Base-by-base conservation (phyloP, 2,329 filamentous ascomycete genomes). In the Aureobasidium musti region DNA sequence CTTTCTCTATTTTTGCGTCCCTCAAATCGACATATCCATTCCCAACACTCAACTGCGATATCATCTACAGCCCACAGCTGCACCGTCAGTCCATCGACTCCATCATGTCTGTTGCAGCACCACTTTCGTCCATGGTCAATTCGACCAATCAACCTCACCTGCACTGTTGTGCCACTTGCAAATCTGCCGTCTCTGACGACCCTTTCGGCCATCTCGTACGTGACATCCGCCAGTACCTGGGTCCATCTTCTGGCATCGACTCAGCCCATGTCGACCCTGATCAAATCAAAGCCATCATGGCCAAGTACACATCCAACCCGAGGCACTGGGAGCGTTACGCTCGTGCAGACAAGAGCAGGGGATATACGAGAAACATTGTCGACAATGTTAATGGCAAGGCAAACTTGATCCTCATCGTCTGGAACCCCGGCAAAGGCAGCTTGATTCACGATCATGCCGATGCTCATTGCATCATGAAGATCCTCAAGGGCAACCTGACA, bases 381-480 rank as follows among this genome's bases (percentile, higher is more conserved):
- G 91, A 96, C 73, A 89, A 92, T 75, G 91, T 92, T 2, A 97
- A 97, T 72, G 92, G 87, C 67, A 91, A 91, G 77, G 88, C 87
- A 73, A 91, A 91, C 73, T 77, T 91, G 90, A 85, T 96, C 69
- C 86, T 97, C 56, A 86, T 97, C 47, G 92, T 96, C 45, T 97
- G 93, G 93, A 89, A 88, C 19, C 92, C 93, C 0, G 90, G 90
- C 61, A 91, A 91, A 79, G 86, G 86, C 43, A 94, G 90, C 72
- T 89, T 90, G 13, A 92, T 97, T 74, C 93, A 97, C 75, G 93
- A 97, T 67, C 81, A 83, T 71, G 79, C 80, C 50, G 91, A 94
- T 69, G 91, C 92, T 45, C 93, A 97, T 77, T 97, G 93, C 78
- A 82, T 97, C 72, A 97, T 97, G 91, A 96, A 88, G 77, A 88